Conservation (phyloP, 306 rosid genomes). For the Pterocarpus santalinus region DNA sequence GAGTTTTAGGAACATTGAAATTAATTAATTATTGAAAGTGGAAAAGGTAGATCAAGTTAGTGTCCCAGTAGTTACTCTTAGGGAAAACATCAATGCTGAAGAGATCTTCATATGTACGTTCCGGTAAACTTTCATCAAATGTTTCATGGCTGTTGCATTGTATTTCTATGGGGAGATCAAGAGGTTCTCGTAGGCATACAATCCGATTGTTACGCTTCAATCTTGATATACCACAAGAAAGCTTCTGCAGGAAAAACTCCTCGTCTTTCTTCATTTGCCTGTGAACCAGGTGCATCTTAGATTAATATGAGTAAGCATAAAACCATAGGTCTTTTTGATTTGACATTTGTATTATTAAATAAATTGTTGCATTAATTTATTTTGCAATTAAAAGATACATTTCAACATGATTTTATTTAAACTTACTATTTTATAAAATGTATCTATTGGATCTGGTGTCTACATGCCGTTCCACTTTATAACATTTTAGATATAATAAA, state of each 20-base stretch:
- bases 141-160: conserved; percentile 48
- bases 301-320: not conserved
- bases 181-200: conserved; percentile 61
- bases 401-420: not conserved
- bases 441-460: conserved; percentile 10
- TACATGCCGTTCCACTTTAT: conserved; percentile 6
- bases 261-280: conserved; percentile 80
- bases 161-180: conserved; percentile 42
- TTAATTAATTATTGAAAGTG: not conserved
- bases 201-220: conserved; percentile 58
- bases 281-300: conserved; percentile 38
- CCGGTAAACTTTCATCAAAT: conserved; percentile 69
- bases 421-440: not conserved
- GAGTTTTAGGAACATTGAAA: conserved; percentile 4
- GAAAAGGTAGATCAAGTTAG: not conserved
- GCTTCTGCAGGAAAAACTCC: conserved; percentile 59
- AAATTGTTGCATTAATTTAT: not conserved
- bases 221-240: conserved; percentile 73
- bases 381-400: not conserved
- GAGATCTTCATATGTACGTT: conserved; percentile 53
- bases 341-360: not conserved
- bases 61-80: conserved; percentile 50
- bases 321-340: conserved; percentile 30
- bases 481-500: conserved; percentile 1
- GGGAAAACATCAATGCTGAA: conserved; percentile 35